Percentiles rank a stretch among this genome's conserved stretches.
These are phyloP conservation scores for Colletotrichum sp. DNA, from an alignment of 2,329 filamentous ascomycete genomes.

Conservation along the genomic window DNA sequence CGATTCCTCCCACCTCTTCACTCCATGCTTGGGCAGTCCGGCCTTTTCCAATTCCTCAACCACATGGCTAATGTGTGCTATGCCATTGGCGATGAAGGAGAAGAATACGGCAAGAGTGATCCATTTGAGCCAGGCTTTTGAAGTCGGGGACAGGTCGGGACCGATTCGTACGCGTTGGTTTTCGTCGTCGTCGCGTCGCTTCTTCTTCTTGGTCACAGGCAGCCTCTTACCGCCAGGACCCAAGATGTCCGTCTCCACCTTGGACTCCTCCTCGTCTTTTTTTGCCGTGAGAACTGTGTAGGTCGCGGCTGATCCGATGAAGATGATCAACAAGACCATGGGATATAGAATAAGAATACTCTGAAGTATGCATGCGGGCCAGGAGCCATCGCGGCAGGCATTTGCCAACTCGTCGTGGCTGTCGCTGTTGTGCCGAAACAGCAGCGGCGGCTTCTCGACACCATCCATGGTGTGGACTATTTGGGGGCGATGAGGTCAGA, in stretches of 20 bases:
- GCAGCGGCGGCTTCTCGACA: constrained; percentile 30
- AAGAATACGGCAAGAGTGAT: constrained; percentile 73
- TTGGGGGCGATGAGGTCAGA: constrained; percentile 4
- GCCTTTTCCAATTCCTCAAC: constrained; percentile 10
- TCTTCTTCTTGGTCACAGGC: constrained; percentile 67
- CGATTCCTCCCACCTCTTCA: constrained; percentile 6
- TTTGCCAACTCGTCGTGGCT: constrained; percentile 8
- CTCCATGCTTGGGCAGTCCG: background rate
- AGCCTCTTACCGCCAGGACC: constrained; percentile 92
- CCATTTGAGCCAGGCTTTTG: constrained; percentile 78
- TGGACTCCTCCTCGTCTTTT: constrained; percentile 49
- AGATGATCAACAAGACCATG: constrained; percentile 55
- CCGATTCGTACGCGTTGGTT: constrained; percentile 40
- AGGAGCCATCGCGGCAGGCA: background rate
- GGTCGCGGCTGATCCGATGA: constrained; percentile 54
- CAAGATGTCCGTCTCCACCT: constrained; percentile 54
- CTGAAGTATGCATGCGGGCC: constrained; percentile 40
- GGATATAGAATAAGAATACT: constrained; percentile 57
- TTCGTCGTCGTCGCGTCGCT: constrained; percentile 36
- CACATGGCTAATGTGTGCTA: constrained; percentile 42
- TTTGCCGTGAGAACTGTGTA: constrained; percentile 59
- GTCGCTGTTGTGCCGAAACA: constrained; percentile 1
- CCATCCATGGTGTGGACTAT: constrained; percentile 36
- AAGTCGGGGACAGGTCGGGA: constrained; percentile 50
- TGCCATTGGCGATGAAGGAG: constrained; percentile 78